phyloP scores from a whole-genome alignment of 345 rosid species.

The Physaria fendleri region DNA sequence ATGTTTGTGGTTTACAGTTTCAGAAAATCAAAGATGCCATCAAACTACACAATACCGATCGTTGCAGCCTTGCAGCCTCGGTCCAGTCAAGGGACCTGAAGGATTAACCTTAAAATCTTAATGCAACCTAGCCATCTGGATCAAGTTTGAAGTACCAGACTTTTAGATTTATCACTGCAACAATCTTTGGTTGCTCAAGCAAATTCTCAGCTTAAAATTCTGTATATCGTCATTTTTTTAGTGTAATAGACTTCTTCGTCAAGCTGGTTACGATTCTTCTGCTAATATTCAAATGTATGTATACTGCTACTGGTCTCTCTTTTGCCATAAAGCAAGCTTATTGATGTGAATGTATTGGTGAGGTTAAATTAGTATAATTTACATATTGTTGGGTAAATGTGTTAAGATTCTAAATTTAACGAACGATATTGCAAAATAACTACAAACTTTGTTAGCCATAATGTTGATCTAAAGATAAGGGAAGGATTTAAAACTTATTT shows the following conservation, averaged over 20 bases:
- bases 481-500: not conserved
- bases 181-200: slow-evolving; percentile 20
- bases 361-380: not conserved
- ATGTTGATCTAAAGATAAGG: not conserved
- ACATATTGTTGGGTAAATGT: not conserved
- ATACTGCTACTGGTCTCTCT: not conserved
- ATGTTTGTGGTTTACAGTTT: slow-evolving; percentile 44
- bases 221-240: slow-evolving; percentile 20
- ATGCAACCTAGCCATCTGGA: slow-evolving; percentile 36
- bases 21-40: slow-evolving; percentile 87
- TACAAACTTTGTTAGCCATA: not conserved
- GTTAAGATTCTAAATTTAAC: not conserved
- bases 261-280: not conserved
- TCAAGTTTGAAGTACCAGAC: slow-evolving; percentile 25
- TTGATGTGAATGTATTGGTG: not conserved
- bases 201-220: slow-evolving; percentile 21
- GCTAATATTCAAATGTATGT: slow-evolving; percentile 7
- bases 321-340: not conserved
- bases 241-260: slow-evolving; percentile 17
- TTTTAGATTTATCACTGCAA: slow-evolving; percentile 6
- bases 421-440: not conserved
- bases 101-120: slow-evolving; percentile 48
- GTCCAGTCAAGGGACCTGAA: slow-evolving; percentile 54
- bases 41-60: slow-evolving; percentile 51
- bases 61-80: slow-evolving; percentile 54